These are phyloP conservation scores for Mycena kentingensis DNA, from an alignment of 768 basidiomycete genomes.

Conservation along the genomic window DNA sequence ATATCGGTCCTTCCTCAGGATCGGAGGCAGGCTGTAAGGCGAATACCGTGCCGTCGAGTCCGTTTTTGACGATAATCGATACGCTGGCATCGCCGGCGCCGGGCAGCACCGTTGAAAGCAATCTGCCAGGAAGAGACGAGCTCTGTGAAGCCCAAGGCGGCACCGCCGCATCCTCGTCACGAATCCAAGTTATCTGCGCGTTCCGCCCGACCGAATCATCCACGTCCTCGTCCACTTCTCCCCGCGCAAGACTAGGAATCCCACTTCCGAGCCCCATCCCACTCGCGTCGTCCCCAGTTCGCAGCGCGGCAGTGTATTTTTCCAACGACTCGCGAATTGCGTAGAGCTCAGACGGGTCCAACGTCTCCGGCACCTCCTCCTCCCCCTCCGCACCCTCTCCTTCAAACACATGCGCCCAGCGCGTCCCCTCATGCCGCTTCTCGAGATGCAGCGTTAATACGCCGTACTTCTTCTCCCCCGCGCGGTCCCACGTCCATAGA, in stretches of 20 bases:
- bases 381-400: conserved; percentile 48
- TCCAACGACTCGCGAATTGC: conserved; percentile 79
- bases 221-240: conserved; percentile 91
- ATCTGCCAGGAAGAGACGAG: conserved; percentile 37
- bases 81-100: conserved; percentile 37
- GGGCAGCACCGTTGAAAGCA: conserved; percentile 76
- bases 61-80: conserved; percentile 67
- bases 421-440: conserved; percentile 79
- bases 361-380: conserved; percentile 80
- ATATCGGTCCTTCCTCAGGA: conserved; percentile 37
- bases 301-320: conserved; percentile 76
- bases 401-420: conserved; percentile 88
- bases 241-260: conserved; percentile 79
- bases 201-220: conserved; percentile 72
- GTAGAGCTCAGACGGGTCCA: conserved; percentile 82
- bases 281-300: conserved; percentile 57
- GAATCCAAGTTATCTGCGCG: conserved; percentile 69
- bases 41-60: conserved; percentile 73
- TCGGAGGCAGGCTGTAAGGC: conserved; percentile 40
- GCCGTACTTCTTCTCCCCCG: conserved; percentile 67
- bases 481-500: conserved; percentile 91
- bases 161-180: conserved; percentile 43
- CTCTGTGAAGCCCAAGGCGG: conserved; percentile 39
- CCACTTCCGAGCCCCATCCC: conserved; percentile 67
- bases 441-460: conserved; percentile 83